A percentile compares a stretch with the other conserved stretches of the same genome.
phyloP scores from a whole-genome alignment of 2,329 filamentous ascomycete species.

The Apiospora marii region DNA sequence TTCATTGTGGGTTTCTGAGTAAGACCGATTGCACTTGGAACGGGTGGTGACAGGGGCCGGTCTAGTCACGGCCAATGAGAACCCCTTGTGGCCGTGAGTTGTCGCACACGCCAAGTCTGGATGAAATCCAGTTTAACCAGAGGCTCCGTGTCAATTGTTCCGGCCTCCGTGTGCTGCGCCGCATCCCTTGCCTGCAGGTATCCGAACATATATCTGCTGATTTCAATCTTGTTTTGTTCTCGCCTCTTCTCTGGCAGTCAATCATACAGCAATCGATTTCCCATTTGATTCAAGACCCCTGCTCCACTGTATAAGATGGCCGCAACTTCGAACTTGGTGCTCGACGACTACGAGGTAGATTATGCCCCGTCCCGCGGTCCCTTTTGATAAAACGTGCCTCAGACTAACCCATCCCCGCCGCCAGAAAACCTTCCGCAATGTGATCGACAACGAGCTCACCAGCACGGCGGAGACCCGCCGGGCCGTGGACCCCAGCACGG shows the following conservation, averaged over 20 bases:
- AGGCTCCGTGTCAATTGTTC: not conserved
- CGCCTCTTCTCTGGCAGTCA: not conserved
- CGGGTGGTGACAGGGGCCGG: no score
- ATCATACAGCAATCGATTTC: not conserved
- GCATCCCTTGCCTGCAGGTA: not conserved
- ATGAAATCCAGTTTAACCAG: not conserved
- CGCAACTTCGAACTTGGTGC: not conserved
- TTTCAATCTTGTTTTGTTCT: not conserved
- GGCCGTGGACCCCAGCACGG: constrained; percentile 43
- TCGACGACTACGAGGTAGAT: not conserved
- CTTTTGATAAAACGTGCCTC: not conserved
- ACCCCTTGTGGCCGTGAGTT: not conserved
- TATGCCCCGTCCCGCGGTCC: not conserved
- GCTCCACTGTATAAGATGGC: not conserved
- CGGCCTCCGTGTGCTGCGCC: not conserved
- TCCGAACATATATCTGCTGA: not conserved
- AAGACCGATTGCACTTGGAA: not conserved
- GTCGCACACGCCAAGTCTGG: not conserved
- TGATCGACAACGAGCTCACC: constrained; percentile 31
- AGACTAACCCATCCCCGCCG: not conserved
- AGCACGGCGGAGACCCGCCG: constrained; percentile 29
- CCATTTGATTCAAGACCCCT: no score
- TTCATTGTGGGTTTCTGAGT: not conserved
- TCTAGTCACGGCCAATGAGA: not conserved
- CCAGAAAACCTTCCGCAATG: constrained; percentile 31